Conservation (phyloP, 805 yeast species). For the Wickerhamiella domercqiae region DNA sequence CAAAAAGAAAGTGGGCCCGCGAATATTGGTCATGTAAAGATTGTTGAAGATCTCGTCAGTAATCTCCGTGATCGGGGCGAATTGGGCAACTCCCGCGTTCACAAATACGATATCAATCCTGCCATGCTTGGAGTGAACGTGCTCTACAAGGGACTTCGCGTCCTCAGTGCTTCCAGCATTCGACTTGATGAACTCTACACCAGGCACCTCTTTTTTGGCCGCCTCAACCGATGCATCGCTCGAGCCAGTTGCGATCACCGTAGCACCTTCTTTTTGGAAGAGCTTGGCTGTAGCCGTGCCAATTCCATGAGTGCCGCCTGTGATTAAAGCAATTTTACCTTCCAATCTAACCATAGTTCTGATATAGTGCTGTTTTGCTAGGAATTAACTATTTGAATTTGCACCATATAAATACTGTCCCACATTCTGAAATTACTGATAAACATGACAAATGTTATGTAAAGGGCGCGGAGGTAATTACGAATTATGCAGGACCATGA, state of each 20-base stretch:
- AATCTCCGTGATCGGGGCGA: constrained; percentile 35
- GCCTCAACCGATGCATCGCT: no score
- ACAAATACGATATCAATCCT: constrained; percentile 72
- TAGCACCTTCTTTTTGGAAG: constrained; percentile 77
- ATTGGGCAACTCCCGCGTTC: constrained; percentile 85
- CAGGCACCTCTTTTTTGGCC: constrained; percentile 39
- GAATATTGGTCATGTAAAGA: constrained; percentile 57
- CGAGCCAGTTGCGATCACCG: constrained; percentile 58
- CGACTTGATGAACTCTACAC: constrained; percentile 60
- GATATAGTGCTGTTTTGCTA: no score
- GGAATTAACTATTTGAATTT: no score
- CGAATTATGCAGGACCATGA: no score
- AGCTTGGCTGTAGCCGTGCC: constrained; percentile 76
- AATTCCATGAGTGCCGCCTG: constrained; percentile 74
- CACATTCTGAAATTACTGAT: no score
- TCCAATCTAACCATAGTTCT: not conserved
- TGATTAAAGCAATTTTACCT: constrained; percentile 68
- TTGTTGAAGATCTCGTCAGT: constrained; percentile 52
- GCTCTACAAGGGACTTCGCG: constrained; percentile 35
- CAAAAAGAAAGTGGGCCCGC: constrained; percentile 69
- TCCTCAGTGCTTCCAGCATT: constrained; percentile 34
- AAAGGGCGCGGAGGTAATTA: no score
- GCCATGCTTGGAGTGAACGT: constrained; percentile 54
- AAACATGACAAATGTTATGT: no score
- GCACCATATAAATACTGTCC: no score